Evolutionary conservation across 768 basidiomycete species (phyloP).

Genomic region (Boletus rubroflammeus): DNA sequence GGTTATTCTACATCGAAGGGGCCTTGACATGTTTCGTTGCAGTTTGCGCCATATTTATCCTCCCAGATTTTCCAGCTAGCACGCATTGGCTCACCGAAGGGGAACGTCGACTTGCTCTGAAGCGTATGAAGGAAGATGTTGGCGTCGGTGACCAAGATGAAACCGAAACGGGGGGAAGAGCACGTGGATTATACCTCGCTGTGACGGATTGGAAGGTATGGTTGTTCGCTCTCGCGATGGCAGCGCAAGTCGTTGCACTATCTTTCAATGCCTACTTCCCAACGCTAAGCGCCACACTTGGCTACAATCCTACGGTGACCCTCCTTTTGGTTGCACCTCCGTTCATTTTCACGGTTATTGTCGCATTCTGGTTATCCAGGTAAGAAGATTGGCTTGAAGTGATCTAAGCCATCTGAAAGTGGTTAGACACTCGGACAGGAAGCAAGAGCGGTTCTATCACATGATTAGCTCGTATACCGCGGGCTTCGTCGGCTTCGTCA

Average conservation of each 20-base stretch:
- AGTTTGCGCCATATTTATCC: slow-evolving; percentile 41
- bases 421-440: slow-evolving; percentile 63
- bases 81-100: slow-evolving; percentile 35
- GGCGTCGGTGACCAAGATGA: slow-evolving; percentile 54
- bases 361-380: slow-evolving; percentile 52
- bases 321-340: slow-evolving; percentile 77
- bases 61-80: slow-evolving; percentile 47
- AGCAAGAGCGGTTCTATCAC: slow-evolving; percentile 71
- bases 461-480: slow-evolving; percentile 48
- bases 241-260: slow-evolving; percentile 41
- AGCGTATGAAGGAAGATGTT: slow-evolving; percentile 62
- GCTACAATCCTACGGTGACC: slow-evolving; percentile 58
- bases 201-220: slow-evolving; percentile 78
- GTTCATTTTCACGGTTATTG: slow-evolving; percentile 56
- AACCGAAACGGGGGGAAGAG: slow-evolving; percentile 37
- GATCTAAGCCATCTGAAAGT: background rate
- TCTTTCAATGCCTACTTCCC: slow-evolving; percentile 85
- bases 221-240: slow-evolving; percentile 61
- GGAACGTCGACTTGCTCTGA: slow-evolving; percentile 46
- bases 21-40: slow-evolving; percentile 44
- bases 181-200: slow-evolving; percentile 55
- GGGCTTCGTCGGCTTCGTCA: slow-evolving; percentile 66
- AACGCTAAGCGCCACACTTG: slow-evolving; percentile 70
- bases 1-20: slow-evolving; percentile 50
- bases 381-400: slow-evolving; percentile 18